phyloP scores from a whole-genome alignment of 768 basidiomycete species.

The Daedaleopsis nitida region DNA sequence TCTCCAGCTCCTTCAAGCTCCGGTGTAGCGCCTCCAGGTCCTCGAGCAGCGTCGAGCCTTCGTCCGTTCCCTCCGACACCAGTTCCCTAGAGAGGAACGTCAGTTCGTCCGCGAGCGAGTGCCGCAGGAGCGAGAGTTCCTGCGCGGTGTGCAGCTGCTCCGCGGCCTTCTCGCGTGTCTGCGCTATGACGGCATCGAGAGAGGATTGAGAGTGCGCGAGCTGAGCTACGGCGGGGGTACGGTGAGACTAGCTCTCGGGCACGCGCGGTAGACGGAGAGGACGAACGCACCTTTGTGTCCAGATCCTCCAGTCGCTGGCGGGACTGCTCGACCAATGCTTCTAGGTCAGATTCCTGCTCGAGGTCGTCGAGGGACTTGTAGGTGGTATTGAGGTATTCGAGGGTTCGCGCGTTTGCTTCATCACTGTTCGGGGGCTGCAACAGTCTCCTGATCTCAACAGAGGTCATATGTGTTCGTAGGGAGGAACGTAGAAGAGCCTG shows the following conservation, averaged over 20 bases:
- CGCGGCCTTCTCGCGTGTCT: slow-evolving; percentile 50
- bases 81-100: slow-evolving; percentile 66
- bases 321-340: slow-evolving; percentile 49
- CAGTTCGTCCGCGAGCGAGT: slow-evolving; percentile 78
- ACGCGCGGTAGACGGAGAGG: neutral
- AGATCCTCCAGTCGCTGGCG: slow-evolving; percentile 31
- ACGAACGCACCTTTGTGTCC: slow-evolving; percentile 30
- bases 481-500: no score
- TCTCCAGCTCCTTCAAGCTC: slow-evolving; percentile 74
- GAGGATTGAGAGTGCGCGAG: slow-evolving; percentile 52
- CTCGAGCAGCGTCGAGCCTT: slow-evolving; percentile 70
- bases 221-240: slow-evolving; percentile 50
- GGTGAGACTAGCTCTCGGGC: slow-evolving; percentile 1
- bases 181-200: slow-evolving; percentile 47
- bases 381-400: slow-evolving; percentile 44
- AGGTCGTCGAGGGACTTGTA: slow-evolving; percentile 45
- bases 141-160: slow-evolving; percentile 64
- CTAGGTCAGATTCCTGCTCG: slow-evolving; percentile 44
- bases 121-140: slow-evolving; percentile 73
- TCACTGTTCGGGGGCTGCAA: slow-evolving; percentile 49
- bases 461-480: slow-evolving; percentile 27
- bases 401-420: slow-evolving; percentile 36
- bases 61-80: slow-evolving; percentile 45
- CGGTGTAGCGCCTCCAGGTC: slow-evolving; percentile 81
- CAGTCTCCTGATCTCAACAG: slow-evolving; percentile 47